Evolutionary conservation across 2,329 filamentous ascomycete genomes (phyloP).

Genomic region (Neophaeococcomyces aloes): DNA sequence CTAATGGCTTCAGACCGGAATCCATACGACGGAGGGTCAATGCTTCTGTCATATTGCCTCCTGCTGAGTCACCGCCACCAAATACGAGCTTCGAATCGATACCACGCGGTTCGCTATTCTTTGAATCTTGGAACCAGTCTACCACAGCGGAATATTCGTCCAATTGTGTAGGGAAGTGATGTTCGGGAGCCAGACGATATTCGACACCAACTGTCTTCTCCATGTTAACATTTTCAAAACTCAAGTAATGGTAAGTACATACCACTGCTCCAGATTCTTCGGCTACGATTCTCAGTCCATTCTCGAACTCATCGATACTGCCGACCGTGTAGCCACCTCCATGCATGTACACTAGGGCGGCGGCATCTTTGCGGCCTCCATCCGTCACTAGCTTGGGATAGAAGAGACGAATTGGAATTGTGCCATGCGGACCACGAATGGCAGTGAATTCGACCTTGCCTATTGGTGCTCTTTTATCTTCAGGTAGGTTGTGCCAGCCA

Average conservation of each 20-base stretch:
- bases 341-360: slow-evolving; percentile 30
- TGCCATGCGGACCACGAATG: slow-evolving; percentile 26
- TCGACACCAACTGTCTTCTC: slow-evolving; percentile 19
- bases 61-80: slow-evolving; percentile 28
- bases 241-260: slow-evolving; percentile 15
- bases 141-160: slow-evolving; percentile 28
- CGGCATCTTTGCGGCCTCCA: slow-evolving; percentile 14
- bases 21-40: slow-evolving; percentile 24
- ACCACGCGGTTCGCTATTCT: slow-evolving; percentile 10
- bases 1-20: slow-evolving; percentile 21
- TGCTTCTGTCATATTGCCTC: slow-evolving; percentile 29
- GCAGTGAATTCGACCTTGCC: slow-evolving; percentile 26
- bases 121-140: slow-evolving; percentile 22
- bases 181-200: slow-evolving; percentile 28
- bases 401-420: slow-evolving; percentile 22
- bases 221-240: too few species aligned
- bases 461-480: slow-evolving; percentile 22
- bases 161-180: slow-evolving; percentile 25
- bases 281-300: slow-evolving; percentile 27
- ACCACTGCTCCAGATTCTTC: slow-evolving; percentile 23
- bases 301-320: slow-evolving; percentile 31
- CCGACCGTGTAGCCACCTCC: slow-evolving; percentile 32
- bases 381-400: too few species aligned
- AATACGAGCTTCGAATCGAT: slow-evolving; percentile 21
- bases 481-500: slow-evolving; percentile 23